Base-by-base conservation (phyloP, 345 rosid genomes). In the Anastatica hierochuntica region DNA sequence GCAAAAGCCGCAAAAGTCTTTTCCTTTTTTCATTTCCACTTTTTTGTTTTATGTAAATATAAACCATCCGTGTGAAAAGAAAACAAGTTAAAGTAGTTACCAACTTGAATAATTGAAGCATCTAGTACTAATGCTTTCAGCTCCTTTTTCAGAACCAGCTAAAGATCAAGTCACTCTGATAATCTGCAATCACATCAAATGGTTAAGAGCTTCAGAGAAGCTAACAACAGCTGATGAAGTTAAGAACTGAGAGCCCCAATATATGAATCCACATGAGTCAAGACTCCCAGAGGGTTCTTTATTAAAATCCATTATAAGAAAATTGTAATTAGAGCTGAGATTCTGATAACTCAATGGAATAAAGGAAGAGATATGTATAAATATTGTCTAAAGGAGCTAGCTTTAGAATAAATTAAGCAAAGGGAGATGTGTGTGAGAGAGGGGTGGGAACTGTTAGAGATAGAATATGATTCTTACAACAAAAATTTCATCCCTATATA, bases 301-400 rank as follows among this genome's bases (percentile, higher is more conserved):
- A 7, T 41, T 64, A n/a, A 55, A 55, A 55, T 55, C 34, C 26
- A 58, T 51, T 13, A n/a, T n/a, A 9, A 17, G 24, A 12, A 30
- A 52, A 54, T 30, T 29, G 24, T 60, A 47, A 63, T 38, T 54
- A 42, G 70, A 50, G 49, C 43, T 52, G 45, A 58, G 71, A 66
- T 66, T 66, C 71, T 66, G 49, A 45, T 67, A 51, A 44, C n/a
- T n/a, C n/a, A n/a, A 46, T 67, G 51, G 71, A 67, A 60, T 51
- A 67, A 59, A 67, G 45, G 44, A 67, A 59, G 71, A 67, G 71
- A 59, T 67, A 59, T 49, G 66, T 53, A 53, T 67, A 59, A 59
- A 67, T 67, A 67, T 67, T 67, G 53, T 66, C 38, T 66, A 67
- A 59, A 59, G 51, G 50, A 51, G 16, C 51, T 67, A 59, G 51